A percentile compares a stretch with the other conserved stretches of the same genome.
Evolutionary conservation across 1,284 basidiomycete species (phyloP).

Genomic region (Inonotus hispidus): DNA sequence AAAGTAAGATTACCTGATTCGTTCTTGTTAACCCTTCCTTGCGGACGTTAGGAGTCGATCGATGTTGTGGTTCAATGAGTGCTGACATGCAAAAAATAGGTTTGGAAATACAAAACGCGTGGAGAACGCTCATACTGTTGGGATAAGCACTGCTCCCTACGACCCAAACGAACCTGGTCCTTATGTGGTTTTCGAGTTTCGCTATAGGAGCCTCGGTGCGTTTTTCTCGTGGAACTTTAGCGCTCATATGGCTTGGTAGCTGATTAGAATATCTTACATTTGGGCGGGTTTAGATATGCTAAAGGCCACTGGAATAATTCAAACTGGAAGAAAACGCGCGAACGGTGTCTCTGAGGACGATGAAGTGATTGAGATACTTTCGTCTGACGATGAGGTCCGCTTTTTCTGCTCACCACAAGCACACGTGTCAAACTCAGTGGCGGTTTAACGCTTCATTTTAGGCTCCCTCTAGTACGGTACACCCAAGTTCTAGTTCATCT

Average conservation of each 20-base stretch:
- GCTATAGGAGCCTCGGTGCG: constrained; percentile 17
- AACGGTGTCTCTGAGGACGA: background rate
- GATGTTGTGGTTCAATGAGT: background rate
- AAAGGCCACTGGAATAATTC: constrained; percentile 13
- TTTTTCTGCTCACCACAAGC: background rate
- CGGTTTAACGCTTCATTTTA: background rate
- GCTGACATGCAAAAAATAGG: background rate
- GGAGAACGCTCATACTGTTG: constrained; percentile 10
- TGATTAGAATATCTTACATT: background rate
- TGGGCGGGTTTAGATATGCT: constrained; percentile 11
- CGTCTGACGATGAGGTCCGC: constrained; percentile 3
- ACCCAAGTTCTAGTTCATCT: background rate
- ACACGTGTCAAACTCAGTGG: background rate
- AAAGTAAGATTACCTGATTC: constrained; percentile 14
- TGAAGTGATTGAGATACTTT: constrained; percentile 10
- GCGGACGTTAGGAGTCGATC: too few species aligned
- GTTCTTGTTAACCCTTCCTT: too few species aligned
- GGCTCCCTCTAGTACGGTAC: background rate
- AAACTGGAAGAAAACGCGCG: background rate
- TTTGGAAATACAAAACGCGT: constrained; percentile 15
- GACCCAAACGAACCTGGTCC: constrained; percentile 18
- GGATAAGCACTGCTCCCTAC: constrained; percentile 20
- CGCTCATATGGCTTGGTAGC: background rate
- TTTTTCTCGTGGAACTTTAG: background rate
- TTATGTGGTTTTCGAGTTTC: constrained; percentile 19